These are phyloP conservation scores for Stephania yunnanensis DNA, from an alignment of 164 flowering plant species.

Conservation along the genomic window DNA sequence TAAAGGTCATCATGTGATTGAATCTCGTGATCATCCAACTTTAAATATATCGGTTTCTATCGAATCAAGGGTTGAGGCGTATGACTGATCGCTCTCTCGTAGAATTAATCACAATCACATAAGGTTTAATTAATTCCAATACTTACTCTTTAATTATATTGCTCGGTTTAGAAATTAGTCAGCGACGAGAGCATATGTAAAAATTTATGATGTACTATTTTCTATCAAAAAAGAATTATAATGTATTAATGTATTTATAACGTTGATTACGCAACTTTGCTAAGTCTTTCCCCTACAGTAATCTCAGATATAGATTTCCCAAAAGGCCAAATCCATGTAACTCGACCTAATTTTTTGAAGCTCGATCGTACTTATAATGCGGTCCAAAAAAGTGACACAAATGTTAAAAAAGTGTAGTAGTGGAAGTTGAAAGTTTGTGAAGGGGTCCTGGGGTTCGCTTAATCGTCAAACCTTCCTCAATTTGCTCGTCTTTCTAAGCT, in stretches of 20 bases:
- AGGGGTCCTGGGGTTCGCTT: background rate
- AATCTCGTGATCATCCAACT: no score
- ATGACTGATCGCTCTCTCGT: no score
- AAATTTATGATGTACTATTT: no score
- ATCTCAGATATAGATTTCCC: background rate
- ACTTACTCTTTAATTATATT: no score
- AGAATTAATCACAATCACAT: no score
- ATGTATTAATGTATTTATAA: no score
- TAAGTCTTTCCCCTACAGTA: slow-evolving; percentile 2
- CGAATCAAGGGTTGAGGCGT: no score
- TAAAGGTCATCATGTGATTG: no score
- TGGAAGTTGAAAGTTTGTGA: background rate
- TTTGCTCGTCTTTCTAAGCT: background rate
- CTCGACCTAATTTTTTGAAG: background rate
- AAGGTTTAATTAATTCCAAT: no score
- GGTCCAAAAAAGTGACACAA: background rate
- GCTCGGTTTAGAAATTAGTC: no score
- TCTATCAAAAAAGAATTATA: background rate
- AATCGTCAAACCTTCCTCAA: background rate
- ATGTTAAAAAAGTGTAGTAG: background rate
- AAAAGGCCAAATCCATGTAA: background rate
- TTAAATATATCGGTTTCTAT: no score
- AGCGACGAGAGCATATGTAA: no score
- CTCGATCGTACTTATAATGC: background rate
- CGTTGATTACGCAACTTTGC: background rate